Evolutionary conservation across 441 rosid genomes (phyloP).

Genomic region (Corymbia citriodora): DNA sequence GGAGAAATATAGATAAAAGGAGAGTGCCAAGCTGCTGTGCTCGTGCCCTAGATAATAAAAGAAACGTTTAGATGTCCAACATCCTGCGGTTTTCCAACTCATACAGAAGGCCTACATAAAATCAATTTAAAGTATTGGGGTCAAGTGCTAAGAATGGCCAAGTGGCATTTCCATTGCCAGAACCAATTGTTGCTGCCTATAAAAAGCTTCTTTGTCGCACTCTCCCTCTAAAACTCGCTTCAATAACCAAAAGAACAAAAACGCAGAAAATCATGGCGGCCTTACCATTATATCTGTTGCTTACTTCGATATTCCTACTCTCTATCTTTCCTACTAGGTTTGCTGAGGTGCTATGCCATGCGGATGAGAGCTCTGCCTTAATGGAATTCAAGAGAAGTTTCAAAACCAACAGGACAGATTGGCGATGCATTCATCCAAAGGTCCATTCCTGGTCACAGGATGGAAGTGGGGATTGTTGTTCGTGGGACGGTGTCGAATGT

Average conservation of each 20-base stretch:
- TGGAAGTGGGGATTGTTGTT: too few species aligned
- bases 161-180: not conserved
- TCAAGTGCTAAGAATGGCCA: not conserved
- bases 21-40: not conserved
- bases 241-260: not conserved
- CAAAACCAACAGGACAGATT: too few species aligned
- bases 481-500: too few species aligned
- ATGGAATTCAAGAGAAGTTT: too few species aligned
- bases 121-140: not conserved
- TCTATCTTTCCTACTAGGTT: too few species aligned
- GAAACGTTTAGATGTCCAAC: not conserved
- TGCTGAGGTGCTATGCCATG: too few species aligned
- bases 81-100: not conserved
- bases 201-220: not conserved
- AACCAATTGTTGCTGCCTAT: not conserved
- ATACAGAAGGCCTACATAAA: not conserved
- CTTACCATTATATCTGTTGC: not conserved
- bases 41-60: not conserved
- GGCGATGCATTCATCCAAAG: too few species aligned
- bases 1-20: too few species aligned
- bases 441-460: too few species aligned
- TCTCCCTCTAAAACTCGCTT: not conserved
- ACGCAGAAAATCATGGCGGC: not conserved
- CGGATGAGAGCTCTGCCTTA: too few species aligned
- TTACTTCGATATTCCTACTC: not conserved